Conservation (phyloP, 2,329 filamentous ascomycete genomes). For the Scolecobasidium constrictum region DNA sequence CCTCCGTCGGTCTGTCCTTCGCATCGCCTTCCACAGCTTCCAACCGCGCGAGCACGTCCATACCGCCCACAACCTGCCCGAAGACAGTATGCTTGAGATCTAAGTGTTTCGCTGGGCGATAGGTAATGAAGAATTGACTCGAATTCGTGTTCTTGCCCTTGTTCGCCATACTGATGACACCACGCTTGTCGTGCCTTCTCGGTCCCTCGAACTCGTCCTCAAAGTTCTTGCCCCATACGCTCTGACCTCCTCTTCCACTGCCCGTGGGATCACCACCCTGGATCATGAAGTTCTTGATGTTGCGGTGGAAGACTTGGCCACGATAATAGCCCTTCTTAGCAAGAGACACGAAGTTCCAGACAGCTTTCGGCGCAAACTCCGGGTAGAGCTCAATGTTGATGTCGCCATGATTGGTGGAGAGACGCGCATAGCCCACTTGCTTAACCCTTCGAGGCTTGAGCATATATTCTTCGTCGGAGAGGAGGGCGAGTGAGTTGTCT, state of each 20-base stretch:
- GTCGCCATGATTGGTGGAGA: slow-evolving; percentile 76
- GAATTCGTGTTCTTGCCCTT: slow-evolving; percentile 98
- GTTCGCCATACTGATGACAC: slow-evolving; percentile 89
- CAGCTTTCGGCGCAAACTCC: slow-evolving; percentile 81
- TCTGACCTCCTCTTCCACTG: slow-evolving; percentile 79
- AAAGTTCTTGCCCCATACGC: slow-evolving; percentile 91
- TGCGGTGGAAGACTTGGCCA: slow-evolving; percentile 76
- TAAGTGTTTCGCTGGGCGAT: slow-evolving; percentile 72
- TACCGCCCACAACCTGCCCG: slow-evolving; percentile 67
- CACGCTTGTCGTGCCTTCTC: slow-evolving; percentile 68
- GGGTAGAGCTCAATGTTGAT: slow-evolving; percentile 83
- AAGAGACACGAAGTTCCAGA: slow-evolving; percentile 92
- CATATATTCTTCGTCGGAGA: slow-evolving; percentile 96
- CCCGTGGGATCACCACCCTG: slow-evolving; percentile 92
- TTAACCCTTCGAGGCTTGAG: slow-evolving; percentile 82
- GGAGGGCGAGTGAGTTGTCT: slow-evolving; percentile 69
- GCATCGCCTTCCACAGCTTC: slow-evolving; percentile 67
- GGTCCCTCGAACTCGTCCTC: slow-evolving; percentile 88
- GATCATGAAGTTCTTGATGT: slow-evolving; percentile 95
- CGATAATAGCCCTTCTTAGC: slow-evolving; percentile 86
- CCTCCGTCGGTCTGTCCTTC: slow-evolving; percentile 62
- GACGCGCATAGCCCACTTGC: slow-evolving; percentile 79
- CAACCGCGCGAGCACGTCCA: slow-evolving; percentile 61
- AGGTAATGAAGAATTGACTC: slow-evolving; percentile 89
- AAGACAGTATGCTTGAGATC: slow-evolving; percentile 98